Percentiles rank a stretch among this genome's conserved stretches.
These are phyloP conservation scores for Trichomonas tenax DNA, from an alignment of 208 protist genomes.

Conservation along the genomic window DNA sequence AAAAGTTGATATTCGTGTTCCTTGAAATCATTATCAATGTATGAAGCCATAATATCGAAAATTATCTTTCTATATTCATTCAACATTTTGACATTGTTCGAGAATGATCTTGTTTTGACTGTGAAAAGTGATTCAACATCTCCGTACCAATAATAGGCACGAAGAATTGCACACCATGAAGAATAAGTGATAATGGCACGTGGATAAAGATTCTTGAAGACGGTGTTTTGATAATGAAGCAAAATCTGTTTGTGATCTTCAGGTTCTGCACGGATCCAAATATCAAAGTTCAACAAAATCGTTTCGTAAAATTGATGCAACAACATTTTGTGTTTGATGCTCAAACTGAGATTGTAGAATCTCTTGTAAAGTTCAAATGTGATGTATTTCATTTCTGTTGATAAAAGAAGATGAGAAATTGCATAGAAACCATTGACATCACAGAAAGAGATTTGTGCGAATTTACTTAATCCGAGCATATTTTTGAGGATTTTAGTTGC, in stretches of 20 bases:
- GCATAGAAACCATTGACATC: background rate
- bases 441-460: background rate
- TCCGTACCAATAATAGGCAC: background rate
- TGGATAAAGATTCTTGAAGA: background rate
- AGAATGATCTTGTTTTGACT: background rate
- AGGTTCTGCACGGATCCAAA: background rate
- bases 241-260: background rate
- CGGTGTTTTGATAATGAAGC: background rate
- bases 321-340: background rate
- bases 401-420: background rate
- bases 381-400: background rate
- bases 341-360: background rate
- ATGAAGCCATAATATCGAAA: background rate
- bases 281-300: background rate
- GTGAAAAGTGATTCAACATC: background rate
- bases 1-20: background rate
- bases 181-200: background rate
- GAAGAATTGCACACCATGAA: background rate
- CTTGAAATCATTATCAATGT: background rate
- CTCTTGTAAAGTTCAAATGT: background rate
- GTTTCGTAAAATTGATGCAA: background rate
- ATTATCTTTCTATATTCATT: background rate
- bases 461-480: background rate
- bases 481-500: background rate
- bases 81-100: background rate